A percentile compares a stretch with the other conserved stretches of the same genome.
Evolutionary conservation across 768 basidiomycete genomes (phyloP).

Genomic region (Leucosporidium yakuticum): DNA sequence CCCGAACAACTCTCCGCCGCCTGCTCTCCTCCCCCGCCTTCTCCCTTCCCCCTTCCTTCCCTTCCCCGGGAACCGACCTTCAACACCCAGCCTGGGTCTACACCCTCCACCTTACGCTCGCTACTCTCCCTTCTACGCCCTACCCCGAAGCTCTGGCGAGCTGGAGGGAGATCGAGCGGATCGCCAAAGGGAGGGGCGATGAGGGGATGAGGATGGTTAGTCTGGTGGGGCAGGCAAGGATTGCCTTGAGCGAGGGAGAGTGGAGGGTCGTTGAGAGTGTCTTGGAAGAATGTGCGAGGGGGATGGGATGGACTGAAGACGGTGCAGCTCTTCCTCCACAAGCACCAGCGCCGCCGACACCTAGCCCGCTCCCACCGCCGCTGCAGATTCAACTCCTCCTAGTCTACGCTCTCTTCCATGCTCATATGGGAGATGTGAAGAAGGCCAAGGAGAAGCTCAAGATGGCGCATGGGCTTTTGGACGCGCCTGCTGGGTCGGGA

Average conservation of each 20-base stretch:
- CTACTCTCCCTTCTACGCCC: too few relatives aligned
- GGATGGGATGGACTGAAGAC: not conserved
- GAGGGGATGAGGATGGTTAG: not conserved
- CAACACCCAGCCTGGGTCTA: too few relatives aligned
- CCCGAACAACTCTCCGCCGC: too few relatives aligned
- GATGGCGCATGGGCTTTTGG: conserved; percentile 5
- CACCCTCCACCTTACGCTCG: too few relatives aligned
- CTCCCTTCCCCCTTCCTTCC: too few relatives aligned
- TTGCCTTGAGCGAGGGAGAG: not conserved
- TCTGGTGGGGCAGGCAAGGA: not conserved
- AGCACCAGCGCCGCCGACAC: not conserved
- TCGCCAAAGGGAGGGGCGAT: not conserved
- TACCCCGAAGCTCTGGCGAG: not conserved
- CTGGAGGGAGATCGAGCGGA: not conserved
- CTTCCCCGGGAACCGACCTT: too few relatives aligned
- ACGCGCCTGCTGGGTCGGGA: not conserved
- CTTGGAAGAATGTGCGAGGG: not conserved
- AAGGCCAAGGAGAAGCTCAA: conserved; percentile 6
- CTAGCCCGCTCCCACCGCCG: not conserved
- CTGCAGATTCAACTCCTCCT: not conserved
- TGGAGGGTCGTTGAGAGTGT: not conserved
- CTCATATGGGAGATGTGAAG: not conserved
- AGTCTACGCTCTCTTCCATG: not conserved
- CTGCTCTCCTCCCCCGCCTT: too few relatives aligned
- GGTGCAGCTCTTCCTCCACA: not conserved